Percentiles rank a stretch among this genome's conserved stretches.
These are phyloP conservation scores for Leptographium radiaticola DNA, from an alignment of 2,329 filamentous ascomycete genomes.

Conservation along the genomic window DNA sequence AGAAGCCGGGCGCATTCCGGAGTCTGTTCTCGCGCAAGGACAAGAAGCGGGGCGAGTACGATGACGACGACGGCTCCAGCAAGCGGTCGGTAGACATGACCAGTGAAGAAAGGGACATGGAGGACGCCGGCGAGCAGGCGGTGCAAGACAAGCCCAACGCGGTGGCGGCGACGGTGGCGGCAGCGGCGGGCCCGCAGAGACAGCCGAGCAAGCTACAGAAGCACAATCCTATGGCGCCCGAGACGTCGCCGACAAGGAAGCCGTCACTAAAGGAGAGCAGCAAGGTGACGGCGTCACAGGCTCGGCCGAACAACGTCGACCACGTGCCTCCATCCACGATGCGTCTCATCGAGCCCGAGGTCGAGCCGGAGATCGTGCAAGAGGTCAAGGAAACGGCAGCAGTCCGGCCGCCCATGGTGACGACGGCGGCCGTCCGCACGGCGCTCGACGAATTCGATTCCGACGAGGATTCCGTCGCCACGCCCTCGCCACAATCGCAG, in stretches of 20 bases:
- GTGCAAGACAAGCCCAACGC: conserved; percentile 28
- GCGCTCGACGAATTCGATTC: conserved; percentile 61
- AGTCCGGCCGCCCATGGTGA: conserved; percentile 40
- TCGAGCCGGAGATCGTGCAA: not conserved
- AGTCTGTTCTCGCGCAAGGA: conserved; percentile 52
- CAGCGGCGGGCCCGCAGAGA: conserved; percentile 37
- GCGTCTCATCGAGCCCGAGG: conserved; percentile 39
- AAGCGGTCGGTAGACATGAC: conserved; percentile 2
- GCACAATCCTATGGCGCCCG: conserved; percentile 10
- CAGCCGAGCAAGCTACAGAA: conserved; percentile 49
- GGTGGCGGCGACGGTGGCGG: conserved; percentile 41
- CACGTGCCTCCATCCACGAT: conserved; percentile 44
- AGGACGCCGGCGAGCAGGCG: conserved; percentile 30
- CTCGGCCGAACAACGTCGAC: conserved; percentile 36
- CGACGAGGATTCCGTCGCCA: conserved; percentile 27
- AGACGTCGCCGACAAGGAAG: conserved; percentile 33
- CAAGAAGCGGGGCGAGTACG: conserved; percentile 41
- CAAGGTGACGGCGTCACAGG: conserved; percentile 26
- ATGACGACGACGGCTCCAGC: conserved; percentile 44
- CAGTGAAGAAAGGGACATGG: conserved; percentile 9
- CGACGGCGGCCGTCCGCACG: conserved; percentile 46
- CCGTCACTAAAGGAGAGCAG: conserved; percentile 20
- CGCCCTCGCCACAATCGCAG: conserved; percentile 2
- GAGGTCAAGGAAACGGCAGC: conserved; percentile 18
- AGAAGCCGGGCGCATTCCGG: conserved; percentile 42